A percentile compares a stretch with the other conserved stretches of the same genome.
Conservation (phyloP, 805 yeast species). For the Clavispora asparagi region DNA sequence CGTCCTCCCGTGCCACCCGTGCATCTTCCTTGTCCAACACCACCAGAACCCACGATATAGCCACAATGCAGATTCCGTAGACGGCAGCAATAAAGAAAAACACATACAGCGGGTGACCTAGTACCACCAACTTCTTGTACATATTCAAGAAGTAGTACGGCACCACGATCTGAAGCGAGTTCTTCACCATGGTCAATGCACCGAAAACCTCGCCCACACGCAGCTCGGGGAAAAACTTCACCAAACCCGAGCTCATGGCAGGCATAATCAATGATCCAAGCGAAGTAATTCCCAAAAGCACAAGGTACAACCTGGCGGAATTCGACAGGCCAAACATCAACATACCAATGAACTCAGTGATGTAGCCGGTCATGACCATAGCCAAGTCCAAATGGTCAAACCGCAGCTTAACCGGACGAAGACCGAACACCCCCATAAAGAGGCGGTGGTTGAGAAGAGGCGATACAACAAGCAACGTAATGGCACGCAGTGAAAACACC, state of each 20-base stretch:
- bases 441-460: conserved; percentile 42
- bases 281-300: conserved; percentile 34
- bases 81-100: conserved; percentile 17
- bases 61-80: not conserved
- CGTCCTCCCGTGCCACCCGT: not conserved
- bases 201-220: conserved; percentile 71
- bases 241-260: conserved; percentile 50
- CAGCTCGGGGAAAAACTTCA: conserved; percentile 56
- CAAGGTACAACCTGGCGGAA: conserved; percentile 23
- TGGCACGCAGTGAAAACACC: conserved; percentile 45
- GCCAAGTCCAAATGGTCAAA: conserved; percentile 50
- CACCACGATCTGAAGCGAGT: conserved; percentile 39
- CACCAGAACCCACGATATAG: conserved; percentile 4
- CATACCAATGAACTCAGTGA: conserved; percentile 36
- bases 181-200: conserved; percentile 57
- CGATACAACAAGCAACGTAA: conserved; percentile 44
- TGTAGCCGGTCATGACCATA: conserved; percentile 30
- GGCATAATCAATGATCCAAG: conserved; percentile 43
- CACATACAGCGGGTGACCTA: conserved; percentile 24
- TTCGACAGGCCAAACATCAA: conserved; percentile 28
- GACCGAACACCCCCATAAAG: conserved; percentile 25
- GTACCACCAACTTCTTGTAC: conserved; percentile 31
- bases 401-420: conserved; percentile 31
- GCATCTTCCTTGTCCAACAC: conserved; percentile 8
- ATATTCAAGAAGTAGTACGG: conserved; percentile 47